Evolutionary conservation across 768 basidiomycete species (phyloP).

Genomic region (Lentinus tigrinus): DNA sequence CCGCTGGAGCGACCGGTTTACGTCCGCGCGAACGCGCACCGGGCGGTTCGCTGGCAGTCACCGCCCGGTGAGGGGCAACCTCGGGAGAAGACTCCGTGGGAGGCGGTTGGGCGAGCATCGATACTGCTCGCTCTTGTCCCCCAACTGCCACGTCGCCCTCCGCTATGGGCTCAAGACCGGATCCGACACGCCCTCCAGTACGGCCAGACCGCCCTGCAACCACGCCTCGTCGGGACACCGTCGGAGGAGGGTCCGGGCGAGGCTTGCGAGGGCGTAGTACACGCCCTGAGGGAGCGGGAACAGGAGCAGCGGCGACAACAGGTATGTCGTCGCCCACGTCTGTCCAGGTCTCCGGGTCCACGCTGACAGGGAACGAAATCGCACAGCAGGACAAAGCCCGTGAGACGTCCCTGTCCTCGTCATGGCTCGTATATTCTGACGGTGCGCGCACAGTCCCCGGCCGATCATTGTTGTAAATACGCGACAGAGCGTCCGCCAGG

Average conservation of each 20-base stretch:
- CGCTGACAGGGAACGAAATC: too few relatives aligned
- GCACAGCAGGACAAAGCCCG: background rate
- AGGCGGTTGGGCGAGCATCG: background rate
- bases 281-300: background rate
- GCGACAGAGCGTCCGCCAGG: slow-evolving; percentile 28
- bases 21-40: background rate
- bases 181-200: too few relatives aligned
- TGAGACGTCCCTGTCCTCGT: background rate
- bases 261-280: background rate
- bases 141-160: background rate
- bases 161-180: too few relatives aligned
- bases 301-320: too few relatives aligned
- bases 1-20: background rate
- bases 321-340: background rate
- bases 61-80: too few relatives aligned
- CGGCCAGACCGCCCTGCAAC: background rate
- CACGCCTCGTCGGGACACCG: background rate
- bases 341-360: slow-evolving; percentile 14
- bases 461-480: slow-evolving; percentile 15
- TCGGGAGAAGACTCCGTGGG: background rate
- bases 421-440: background rate
- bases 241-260: background rate
- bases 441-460: background rate
- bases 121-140: background rate
- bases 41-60: background rate